Percentiles rank a stretch among this genome's conserved stretches.
These are phyloP conservation scores for Penicillium concentricum DNA, from an alignment of 2,329 filamentous ascomycete genomes.

Conservation along the genomic window DNA sequence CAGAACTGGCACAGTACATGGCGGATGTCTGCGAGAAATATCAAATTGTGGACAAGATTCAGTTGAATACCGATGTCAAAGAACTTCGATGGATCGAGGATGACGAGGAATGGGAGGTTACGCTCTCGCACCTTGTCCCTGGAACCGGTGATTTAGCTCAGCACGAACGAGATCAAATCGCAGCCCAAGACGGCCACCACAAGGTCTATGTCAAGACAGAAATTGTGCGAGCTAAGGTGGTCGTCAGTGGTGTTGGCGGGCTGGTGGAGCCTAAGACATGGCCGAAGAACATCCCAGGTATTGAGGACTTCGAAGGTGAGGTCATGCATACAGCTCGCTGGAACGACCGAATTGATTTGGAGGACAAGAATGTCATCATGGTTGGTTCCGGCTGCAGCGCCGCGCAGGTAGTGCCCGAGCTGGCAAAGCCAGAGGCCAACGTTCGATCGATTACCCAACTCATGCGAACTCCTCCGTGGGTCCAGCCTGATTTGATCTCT, in stretches of 20 bases:
- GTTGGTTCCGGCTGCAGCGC: slow-evolving; percentile 60
- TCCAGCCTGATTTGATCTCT: slow-evolving; percentile 43
- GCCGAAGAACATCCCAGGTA: slow-evolving; percentile 52
- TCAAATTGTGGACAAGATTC: slow-evolving; percentile 57
- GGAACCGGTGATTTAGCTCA: slow-evolving; percentile 55
- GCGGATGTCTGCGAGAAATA: slow-evolving; percentile 54
- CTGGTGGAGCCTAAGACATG: slow-evolving; percentile 55
- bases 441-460: slow-evolving; percentile 60
- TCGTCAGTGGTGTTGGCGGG: slow-evolving; percentile 56
- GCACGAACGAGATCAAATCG: slow-evolving; percentile 47
- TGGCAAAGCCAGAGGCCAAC: slow-evolving; percentile 49
- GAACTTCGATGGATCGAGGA: slow-evolving; percentile 53
- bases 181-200: slow-evolving; percentile 44
- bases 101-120: slow-evolving; percentile 57
- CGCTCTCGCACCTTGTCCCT: slow-evolving; percentile 50
- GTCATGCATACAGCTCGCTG: slow-evolving; percentile 60
- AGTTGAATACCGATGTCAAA: slow-evolving; percentile 58
- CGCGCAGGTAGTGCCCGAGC: slow-evolving; percentile 55
- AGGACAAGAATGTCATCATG: slow-evolving; percentile 57
- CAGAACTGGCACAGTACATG: slow-evolving; percentile 54
- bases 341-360: slow-evolving; percentile 53
- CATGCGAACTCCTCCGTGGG: slow-evolving; percentile 60
- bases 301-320: slow-evolving; percentile 55
- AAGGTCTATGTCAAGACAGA: slow-evolving; percentile 54
- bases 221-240: slow-evolving; percentile 53